Percentiles rank a stretch among this genome's conserved stretches.
Conservation (phyloP, 768 basidiomycete species). For the Termitomyces sp. region DNA sequence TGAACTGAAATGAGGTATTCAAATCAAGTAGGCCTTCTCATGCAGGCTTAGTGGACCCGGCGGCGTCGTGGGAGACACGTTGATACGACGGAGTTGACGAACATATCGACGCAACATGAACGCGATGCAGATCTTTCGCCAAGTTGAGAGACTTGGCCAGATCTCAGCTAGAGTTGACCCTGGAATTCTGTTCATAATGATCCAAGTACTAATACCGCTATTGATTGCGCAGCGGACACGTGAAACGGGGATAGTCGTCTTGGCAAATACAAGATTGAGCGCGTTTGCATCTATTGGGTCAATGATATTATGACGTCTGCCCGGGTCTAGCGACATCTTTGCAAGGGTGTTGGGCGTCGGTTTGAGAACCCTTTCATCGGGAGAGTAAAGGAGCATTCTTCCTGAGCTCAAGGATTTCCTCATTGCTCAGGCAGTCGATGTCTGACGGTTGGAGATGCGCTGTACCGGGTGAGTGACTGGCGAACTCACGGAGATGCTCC, state of each 20-base stretch:
- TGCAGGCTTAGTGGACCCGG: too few species aligned
- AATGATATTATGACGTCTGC: background rate
- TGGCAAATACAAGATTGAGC: background rate
- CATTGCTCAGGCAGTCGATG: constrained; percentile 2
- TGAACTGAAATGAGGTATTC: too few species aligned
- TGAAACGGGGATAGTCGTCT: constrained; percentile 19
- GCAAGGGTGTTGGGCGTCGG: too few species aligned
- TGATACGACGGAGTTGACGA: too few species aligned
- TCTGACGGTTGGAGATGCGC: constrained; percentile 6
- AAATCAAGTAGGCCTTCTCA: too few species aligned
- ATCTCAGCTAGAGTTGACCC: constrained; percentile 13
- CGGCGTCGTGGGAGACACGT: too few species aligned
- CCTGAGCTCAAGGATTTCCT: constrained; percentile 1
- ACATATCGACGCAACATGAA: constrained; percentile 8
- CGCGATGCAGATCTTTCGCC: constrained; percentile 15
- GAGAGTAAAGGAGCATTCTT: too few species aligned
- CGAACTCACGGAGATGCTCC: too few species aligned
- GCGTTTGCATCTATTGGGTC: constrained; percentile 6
- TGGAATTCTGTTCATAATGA: constrained; percentile 18
- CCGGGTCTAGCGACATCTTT: too few species aligned
- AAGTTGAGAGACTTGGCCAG: constrained; percentile 13
- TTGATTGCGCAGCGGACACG: constrained; percentile 14
- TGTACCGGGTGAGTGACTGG: too few species aligned
- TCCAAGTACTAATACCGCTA: too few species aligned
- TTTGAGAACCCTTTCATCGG: too few species aligned